Base-by-base conservation (phyloP, 768 basidiomycete species). In the Xerocomellus chrysenteron region DNA sequence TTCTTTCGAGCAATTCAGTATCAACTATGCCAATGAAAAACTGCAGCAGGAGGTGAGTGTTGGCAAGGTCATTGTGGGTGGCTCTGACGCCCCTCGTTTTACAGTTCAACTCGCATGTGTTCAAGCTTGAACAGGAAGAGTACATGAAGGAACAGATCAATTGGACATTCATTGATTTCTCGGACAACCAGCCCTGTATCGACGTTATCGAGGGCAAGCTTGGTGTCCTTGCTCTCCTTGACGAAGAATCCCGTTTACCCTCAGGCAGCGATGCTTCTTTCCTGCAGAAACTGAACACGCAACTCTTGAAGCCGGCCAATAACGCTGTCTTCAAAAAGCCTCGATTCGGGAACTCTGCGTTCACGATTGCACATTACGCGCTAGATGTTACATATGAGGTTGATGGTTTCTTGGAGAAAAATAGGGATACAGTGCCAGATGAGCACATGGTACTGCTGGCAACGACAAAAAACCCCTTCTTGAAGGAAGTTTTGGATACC, bases 101-200 rank as follows among this genome's bases (percentile, higher is more conserved):
- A 8, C 61, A 97, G 92, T 99, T 99, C 78, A 98, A 98, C 66
- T 97, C 96, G 1, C 97, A 99, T 69, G 97, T 99, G 47, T 94
- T 94, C 84, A 95, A 98, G 79, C 85, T 99, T 41, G 97, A 99
- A 70, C 97, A 99, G 77, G 97, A 98, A 71, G 97, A 99, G 75
- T 99, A 99, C 68, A 86, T 98, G 50, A 92, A 96, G 61, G 97
- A 99, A 70, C 82, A 97, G 73, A 99, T 99, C 70, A 94, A 97
- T 71, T 99, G 97, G 97, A 98, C 92, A 10, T 98, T 98, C 75
- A 99, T 99, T 71, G 96, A 98, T 67, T 99, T 97, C 73, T 92
- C 92, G 11, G 97, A 99, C 74, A 99, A 99, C 68, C 97, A 98
- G 68, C 94, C 94, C 42, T 98, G 96, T 73, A 99, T 99, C 74